These are phyloP conservation scores for Smallanthus sonchifolius DNA, from an alignment of 129 eudicot species.

Conservation along the genomic window DNA sequence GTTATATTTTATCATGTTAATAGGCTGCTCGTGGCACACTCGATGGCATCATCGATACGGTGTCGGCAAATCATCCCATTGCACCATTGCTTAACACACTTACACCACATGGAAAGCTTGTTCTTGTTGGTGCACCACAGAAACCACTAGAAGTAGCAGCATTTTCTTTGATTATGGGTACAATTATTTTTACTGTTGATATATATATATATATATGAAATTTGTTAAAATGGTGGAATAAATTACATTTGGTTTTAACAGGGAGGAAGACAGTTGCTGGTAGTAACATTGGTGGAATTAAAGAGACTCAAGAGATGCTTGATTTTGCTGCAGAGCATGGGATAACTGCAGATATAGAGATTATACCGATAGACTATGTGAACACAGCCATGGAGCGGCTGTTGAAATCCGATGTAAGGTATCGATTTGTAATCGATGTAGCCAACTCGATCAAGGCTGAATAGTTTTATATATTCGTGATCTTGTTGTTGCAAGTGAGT, in stretches of 20 bases:
- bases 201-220: background rate
- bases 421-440: slow-evolving; percentile 58
- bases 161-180: slow-evolving; percentile 47
- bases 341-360: slow-evolving; percentile 45
- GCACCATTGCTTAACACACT: slow-evolving; percentile 37
- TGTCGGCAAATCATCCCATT: slow-evolving; percentile 36
- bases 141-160: slow-evolving; percentile 49
- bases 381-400: slow-evolving; percentile 62
- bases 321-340: slow-evolving; percentile 60
- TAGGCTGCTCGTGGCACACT: slow-evolving; percentile 42
- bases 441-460: slow-evolving; percentile 31
- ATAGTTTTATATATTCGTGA: too few species aligned
- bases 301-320: slow-evolving; percentile 67
- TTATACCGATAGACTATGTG: slow-evolving; percentile 45
- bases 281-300: slow-evolving; percentile 43
- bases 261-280: slow-evolving; percentile 47
- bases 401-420: slow-evolving; percentile 50
- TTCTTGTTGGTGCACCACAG: slow-evolving; percentile 47
- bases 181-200: background rate
- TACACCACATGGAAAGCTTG: slow-evolving; percentile 48
- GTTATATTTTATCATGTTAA: background rate
- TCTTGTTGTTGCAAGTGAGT: too few species aligned
- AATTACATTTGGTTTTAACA: background rate
- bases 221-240: background rate
- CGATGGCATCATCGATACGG: slow-evolving; percentile 58